Percentiles rank a stretch among this genome's conserved stretches.
These are phyloP conservation scores for Gracilaria caudata DNA, from an alignment of 23 red algal genomes.

Conservation along the genomic window DNA sequence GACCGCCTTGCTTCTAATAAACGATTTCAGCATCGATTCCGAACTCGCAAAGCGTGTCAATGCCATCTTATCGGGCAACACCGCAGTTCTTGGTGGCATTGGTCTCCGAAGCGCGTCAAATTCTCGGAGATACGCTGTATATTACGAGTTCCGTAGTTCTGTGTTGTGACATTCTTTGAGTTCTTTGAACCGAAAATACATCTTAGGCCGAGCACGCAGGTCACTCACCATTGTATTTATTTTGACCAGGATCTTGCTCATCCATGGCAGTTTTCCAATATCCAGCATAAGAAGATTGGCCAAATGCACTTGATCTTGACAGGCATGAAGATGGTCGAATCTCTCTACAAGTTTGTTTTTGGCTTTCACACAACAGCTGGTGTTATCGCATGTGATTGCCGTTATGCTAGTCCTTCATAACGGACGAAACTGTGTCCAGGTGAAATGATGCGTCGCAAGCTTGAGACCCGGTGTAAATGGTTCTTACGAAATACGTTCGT, in stretches of 20 bases:
- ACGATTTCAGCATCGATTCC: not conserved
- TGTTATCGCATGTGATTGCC: not conserved
- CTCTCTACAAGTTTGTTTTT: not conserved
- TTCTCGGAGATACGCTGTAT: not conserved
- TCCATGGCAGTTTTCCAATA: not conserved
- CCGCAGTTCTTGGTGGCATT: not conserved
- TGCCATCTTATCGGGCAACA: not conserved
- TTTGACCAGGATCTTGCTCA: not conserved
- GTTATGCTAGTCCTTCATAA: not conserved
- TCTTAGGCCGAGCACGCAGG: not conserved
- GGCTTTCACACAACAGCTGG: not conserved
- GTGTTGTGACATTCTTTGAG: not conserved
- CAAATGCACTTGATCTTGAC: not conserved
- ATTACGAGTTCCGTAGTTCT: not conserved
- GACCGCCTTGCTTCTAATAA: not conserved
- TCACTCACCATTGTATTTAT: not conserved
- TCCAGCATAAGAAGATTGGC: not conserved
- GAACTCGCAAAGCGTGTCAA: not conserved
- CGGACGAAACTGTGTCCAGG: not conserved
- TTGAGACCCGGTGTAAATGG: not conserved
- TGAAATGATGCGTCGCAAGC: not conserved
- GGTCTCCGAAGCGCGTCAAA: not conserved
- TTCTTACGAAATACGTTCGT: not conserved
- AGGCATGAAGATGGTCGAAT: not conserved
- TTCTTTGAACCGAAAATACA: not conserved